Percentiles rank a stretch among this genome's conserved stretches.
phyloP scores from a whole-genome alignment of 345 rosid genomes.

The Hypericum androsaemum region DNA sequence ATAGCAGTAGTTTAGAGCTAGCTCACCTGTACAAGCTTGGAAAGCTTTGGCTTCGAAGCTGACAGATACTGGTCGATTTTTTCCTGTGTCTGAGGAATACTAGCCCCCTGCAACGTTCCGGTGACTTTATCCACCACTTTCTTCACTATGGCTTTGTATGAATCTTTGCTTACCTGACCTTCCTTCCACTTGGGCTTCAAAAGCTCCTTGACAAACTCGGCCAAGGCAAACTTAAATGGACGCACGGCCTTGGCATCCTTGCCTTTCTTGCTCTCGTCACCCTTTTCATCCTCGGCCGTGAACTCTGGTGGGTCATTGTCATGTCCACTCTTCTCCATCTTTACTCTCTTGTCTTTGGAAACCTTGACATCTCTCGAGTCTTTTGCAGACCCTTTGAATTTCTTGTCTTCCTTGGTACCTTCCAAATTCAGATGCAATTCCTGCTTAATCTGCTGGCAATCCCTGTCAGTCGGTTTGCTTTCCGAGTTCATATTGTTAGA shows the following conservation, averaged over 20 bases:
- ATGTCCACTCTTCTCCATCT: conserved; percentile 24
- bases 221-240: conserved; percentile 80
- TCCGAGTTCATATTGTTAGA: conserved; percentile 7
- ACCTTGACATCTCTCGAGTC: conserved; percentile 18
- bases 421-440: conserved; percentile 25
- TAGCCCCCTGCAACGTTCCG: conserved; percentile 52
- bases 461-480: conserved; percentile 15
- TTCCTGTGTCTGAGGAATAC: conserved; percentile 85
- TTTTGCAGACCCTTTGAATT: conserved; percentile 14
- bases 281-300: conserved; percentile 35
- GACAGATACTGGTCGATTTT: conserved; percentile 81
- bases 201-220: conserved; percentile 83
- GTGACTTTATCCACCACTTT: conserved; percentile 93
- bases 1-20: background rate
- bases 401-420: conserved; percentile 22
- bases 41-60: conserved; percentile 72
- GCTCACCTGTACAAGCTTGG: conserved; percentile 87
- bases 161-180: conserved; percentile 80
- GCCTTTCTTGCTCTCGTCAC: conserved; percentile 54
- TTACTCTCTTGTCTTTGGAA: conserved; percentile 17
- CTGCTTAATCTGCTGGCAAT: conserved; percentile 11
- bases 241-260: conserved; percentile 66
- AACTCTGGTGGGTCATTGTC: conserved; percentile 36
- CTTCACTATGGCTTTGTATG: conserved; percentile 88
- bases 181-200: conserved; percentile 93